Evolutionary conservation across 495 filamentous ascomycete species (phyloP), one percentile per base, ranked within the genome.

Genomic region (Staphylotrichum tortipilum): DNA sequence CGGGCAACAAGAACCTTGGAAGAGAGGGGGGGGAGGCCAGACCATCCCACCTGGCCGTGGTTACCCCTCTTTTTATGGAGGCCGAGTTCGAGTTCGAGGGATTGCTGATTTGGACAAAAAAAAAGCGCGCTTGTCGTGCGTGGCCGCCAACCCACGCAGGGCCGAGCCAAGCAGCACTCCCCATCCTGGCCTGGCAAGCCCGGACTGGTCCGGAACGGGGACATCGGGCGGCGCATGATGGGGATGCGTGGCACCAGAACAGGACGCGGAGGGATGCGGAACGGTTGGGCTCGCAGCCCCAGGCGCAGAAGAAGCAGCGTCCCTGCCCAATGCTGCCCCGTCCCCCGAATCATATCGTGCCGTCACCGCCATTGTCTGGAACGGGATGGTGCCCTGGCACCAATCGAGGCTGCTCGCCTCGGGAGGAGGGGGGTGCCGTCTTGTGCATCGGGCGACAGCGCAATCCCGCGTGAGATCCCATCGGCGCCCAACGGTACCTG

Each of bases 401-500:
- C 61, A 64, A 64, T 64, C 38, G 42, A 35, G 8, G 19, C 33
- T 35, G 29, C 41, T 30, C n/a, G n/a, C n/a, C n/a, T n/a, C n/a
- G n/a, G n/a, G n/a, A n/a, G n/a, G n/a, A n/a, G n/a, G n/a, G 40
- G 34, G 31, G 17, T 26, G 23, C 42, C 38, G n/a, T n/a, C n/a
- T n/a, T 50, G 50, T 49, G 48, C 49, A 40, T 62, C 55, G 59
- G 60, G 53, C 60, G 41, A 57, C 60, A 58, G 49, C 54, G 53
- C 56, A 57, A 42, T 35, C 39, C 47, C 19, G 30, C 50, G 35
- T 35, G 24, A 43, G 46, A 51, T 49, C 24, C 36, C 52, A 48
- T 58, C 40, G 49, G 48, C 49, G 59, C 61, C 61, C 59, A 64
- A 62, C 61, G 61, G 42, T 51, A 55, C 59, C 61, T 47, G 52